Conservation (phyloP, 768 basidiomycete genomes). For the Leccinum boreale region DNA sequence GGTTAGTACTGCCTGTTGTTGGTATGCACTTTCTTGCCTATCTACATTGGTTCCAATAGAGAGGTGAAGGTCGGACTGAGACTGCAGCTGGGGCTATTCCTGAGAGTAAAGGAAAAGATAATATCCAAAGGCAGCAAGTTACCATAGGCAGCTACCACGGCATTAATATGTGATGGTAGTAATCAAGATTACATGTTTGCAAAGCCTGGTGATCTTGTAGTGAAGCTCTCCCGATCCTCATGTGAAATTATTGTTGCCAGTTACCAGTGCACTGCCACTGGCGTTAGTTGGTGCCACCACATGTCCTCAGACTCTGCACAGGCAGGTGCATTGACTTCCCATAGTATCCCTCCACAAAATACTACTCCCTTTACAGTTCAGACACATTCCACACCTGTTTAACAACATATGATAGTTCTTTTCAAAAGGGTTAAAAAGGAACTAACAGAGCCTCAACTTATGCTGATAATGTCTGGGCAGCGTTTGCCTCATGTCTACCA, state of each 20-base stretch:
- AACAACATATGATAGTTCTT: background rate
- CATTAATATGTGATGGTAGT: background rate
- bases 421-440: background rate
- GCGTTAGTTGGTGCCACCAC: no score
- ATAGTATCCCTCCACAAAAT: no score
- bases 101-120: background rate
- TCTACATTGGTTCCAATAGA: background rate
- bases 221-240: no score
- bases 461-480: constrained; percentile 58
- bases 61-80: background rate
- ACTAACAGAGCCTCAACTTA: constrained; percentile 34
- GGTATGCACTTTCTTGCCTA: background rate
- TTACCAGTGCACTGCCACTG: no score
- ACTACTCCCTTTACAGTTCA: background rate
- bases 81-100: no score
- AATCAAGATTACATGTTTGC: no score
- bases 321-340: no score
- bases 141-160: background rate
- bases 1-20: no score
- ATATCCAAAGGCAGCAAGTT: no score
- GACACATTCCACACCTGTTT: background rate
- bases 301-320: no score
- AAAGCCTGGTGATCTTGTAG: no score
- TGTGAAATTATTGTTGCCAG: no score
- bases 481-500: constrained; percentile 55